Conservation (phyloP, 345 rosid species). For the Gossypium anomalum region DNA sequence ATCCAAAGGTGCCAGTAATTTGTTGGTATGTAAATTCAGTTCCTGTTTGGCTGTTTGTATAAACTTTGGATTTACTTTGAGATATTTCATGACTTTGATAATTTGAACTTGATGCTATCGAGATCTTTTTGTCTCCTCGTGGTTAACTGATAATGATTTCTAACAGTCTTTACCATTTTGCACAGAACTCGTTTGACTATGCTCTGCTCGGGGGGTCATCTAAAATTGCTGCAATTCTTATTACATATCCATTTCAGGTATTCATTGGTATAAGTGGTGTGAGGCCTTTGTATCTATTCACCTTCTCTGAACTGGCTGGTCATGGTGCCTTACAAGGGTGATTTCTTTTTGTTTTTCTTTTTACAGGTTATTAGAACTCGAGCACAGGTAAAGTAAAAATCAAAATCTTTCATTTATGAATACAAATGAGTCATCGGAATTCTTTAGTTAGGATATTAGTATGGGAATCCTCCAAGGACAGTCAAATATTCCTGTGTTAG, state of each 20-base stretch:
- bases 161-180: conserved; percentile 13
- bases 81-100: background rate
- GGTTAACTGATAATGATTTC: background rate
- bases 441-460: background rate
- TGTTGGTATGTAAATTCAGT: conserved; percentile 46
- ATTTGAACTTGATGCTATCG: background rate
- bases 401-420: background rate
- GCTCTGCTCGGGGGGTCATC: conserved; percentile 92
- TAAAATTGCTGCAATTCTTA: conserved; percentile 83
- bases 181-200: conserved; percentile 80
- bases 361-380: conserved; percentile 87
- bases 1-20: conserved; percentile 29
- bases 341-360: conserved; percentile 7
- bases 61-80: background rate
- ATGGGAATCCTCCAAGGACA: background rate
- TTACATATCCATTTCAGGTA: conserved; percentile 90
- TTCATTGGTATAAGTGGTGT: conserved; percentile 11
- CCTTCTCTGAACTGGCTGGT: conserved; percentile 7
- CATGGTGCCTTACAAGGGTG: conserved; percentile 13
- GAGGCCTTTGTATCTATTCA: background rate
- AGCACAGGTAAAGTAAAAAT: conserved; percentile 57
- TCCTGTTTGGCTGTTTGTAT: background rate
- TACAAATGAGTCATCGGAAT: background rate
- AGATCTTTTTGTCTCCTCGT: background rate
- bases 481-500: background rate